Evolutionary conservation across 2,329 filamentous ascomycete species (phyloP).

Genomic region (Pseudogymnoascus sp.): DNA sequence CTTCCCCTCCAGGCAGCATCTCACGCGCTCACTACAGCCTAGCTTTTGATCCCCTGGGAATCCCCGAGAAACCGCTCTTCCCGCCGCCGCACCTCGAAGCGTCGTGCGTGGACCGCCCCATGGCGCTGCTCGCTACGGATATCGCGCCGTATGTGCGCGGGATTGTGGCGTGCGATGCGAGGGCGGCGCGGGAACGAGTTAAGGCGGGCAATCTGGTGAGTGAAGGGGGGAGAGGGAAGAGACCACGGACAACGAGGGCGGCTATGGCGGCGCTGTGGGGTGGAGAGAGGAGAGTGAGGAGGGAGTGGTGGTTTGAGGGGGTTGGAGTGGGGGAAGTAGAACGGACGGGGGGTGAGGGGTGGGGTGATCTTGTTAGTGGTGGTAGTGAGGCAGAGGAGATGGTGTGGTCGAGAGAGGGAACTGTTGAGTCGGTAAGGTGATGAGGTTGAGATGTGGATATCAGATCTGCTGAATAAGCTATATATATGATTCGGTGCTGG

Average conservation of each 20-base stretch:
- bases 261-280: slow-evolving; percentile 74
- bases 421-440: neutral
- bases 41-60: slow-evolving; percentile 57
- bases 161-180: slow-evolving; percentile 72
- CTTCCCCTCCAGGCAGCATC: slow-evolving; percentile 25
- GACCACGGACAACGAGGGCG: slow-evolving; percentile 64
- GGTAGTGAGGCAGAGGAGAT: neutral
- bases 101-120: slow-evolving; percentile 70
- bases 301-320: slow-evolving; percentile 66
- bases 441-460: neutral
- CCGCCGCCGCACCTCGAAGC: slow-evolving; percentile 46
- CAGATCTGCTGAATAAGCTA: neutral
- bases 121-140: slow-evolving; percentile 62
- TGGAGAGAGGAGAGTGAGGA: slow-evolving; percentile 59
- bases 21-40: slow-evolving; percentile 48
- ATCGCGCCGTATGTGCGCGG: slow-evolving; percentile 84
- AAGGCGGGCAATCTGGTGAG: slow-evolving; percentile 57
- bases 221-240: slow-evolving; percentile 52
- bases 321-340: slow-evolving; percentile 24
- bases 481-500: neutral
- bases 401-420: neutral
- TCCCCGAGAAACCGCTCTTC: slow-evolving; percentile 39
- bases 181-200: slow-evolving; percentile 61
- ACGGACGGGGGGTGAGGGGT: neutral
- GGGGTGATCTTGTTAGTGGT: neutral